Conservation (phyloP, 139 green algal genomes). For the Monoraphidium neglectum region DNA sequence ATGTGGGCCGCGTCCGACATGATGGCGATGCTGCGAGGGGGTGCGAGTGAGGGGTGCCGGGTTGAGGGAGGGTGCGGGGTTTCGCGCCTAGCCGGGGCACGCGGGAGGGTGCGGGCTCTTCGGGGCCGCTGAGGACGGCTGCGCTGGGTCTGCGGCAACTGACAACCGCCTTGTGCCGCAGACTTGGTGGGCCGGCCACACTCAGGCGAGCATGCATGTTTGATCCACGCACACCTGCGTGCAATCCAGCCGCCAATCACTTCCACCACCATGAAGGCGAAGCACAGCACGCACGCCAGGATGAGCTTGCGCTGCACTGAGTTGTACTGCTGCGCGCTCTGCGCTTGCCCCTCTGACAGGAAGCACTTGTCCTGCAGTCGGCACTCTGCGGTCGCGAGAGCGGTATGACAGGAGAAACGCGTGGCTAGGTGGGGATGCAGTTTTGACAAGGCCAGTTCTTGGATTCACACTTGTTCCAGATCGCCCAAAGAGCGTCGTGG, state of each 20-base stretch:
- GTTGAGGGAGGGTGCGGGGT: background rate
- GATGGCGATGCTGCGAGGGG: slow-evolving; percentile 81
- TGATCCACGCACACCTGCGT: slow-evolving; percentile 32
- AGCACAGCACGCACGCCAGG: slow-evolving; percentile 44
- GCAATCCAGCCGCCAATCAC: slow-evolving; percentile 56
- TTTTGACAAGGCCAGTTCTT: too few species aligned
- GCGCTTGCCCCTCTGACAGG: slow-evolving; percentile 8
- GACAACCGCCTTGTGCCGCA: too few species aligned
- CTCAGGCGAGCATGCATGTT: background rate
- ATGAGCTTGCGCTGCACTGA: slow-evolving; percentile 56
- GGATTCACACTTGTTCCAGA: too few species aligned
- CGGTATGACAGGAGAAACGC: background rate
- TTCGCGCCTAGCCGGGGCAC: too few species aligned
- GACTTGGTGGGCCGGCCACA: too few species aligned
- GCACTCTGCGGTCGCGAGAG: slow-evolving; percentile 21
- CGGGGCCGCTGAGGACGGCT: too few species aligned
- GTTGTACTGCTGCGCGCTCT: background rate
- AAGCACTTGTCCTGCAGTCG: slow-evolving; percentile 31
- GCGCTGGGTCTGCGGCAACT: too few species aligned
- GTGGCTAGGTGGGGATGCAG: too few species aligned
- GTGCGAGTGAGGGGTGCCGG: background rate
- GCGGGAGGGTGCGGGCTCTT: too few species aligned
- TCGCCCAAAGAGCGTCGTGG: too few species aligned
- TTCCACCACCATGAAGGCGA: slow-evolving; percentile 61
- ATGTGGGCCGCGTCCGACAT: slow-evolving; percentile 95